Conservation (phyloP, 2,329 filamentous ascomycete genomes). For the Septoria petroselini region DNA sequence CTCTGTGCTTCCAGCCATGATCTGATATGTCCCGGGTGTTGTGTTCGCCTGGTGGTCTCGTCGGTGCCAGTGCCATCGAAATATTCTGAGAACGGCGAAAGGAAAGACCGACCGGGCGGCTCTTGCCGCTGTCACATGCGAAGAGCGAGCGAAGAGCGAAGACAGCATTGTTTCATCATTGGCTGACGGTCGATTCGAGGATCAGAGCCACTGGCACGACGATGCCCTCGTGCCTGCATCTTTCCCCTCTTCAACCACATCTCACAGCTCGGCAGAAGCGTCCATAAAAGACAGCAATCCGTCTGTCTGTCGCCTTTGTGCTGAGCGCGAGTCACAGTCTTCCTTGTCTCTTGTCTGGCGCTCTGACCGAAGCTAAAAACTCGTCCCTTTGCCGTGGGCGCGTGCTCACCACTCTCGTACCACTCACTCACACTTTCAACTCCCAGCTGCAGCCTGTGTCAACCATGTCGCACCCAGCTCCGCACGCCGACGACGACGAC, state of each 20-base stretch:
- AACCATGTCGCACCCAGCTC: slow-evolving; percentile 30
- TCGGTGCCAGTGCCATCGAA: neutral
- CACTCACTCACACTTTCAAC: neutral
- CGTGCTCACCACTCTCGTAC: slow-evolving; percentile 2
- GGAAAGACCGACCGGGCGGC: neutral
- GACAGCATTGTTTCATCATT: slow-evolving; percentile 5
- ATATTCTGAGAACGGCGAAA: neutral
- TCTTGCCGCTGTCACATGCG: slow-evolving; percentile 8
- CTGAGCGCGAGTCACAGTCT: no score
- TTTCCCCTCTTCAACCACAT: slow-evolving; percentile 6
- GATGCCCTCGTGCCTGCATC: neutral
- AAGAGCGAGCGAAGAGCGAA: no score
- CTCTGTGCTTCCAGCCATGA: slow-evolving; percentile 20
- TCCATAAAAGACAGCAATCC: neutral
- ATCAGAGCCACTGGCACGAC: neutral
- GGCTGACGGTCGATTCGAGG: slow-evolving; percentile 8
- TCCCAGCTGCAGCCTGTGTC: no score
- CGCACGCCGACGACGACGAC: slow-evolving; percentile 29
- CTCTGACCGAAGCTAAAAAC: slow-evolving; percentile 7
- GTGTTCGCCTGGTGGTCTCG: neutral
- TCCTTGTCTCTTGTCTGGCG: neutral
- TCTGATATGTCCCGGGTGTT: neutral
- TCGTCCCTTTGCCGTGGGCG: slow-evolving; percentile 3
- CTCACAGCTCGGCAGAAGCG: neutral
- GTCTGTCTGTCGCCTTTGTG: neutral